Evolutionary conservation across 768 basidiomycete genomes (phyloP).

Genomic region (Collybia nuda): DNA sequence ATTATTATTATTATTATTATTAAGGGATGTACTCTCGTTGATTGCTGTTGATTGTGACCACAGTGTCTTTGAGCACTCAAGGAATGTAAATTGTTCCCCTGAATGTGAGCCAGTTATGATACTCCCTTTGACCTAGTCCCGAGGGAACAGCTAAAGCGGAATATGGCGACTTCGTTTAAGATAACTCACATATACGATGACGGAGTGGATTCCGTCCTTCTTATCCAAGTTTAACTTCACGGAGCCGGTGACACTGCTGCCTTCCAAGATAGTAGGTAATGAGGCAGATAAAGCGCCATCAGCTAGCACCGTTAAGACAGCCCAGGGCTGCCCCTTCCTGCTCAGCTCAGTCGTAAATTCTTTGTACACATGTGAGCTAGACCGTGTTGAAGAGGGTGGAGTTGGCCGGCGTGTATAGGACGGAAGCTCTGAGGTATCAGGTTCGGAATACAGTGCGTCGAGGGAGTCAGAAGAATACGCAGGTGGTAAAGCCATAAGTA

Average conservation of each 20-base stretch:
- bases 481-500: no score
- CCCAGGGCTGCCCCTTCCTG: conserved; percentile 39
- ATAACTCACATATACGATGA: conserved; percentile 45
- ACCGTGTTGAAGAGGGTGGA: conserved; percentile 31
- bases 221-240: conserved; percentile 33
- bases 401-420: conserved; percentile 49
- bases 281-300: conserved; percentile 35
- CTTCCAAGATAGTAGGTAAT: conserved; percentile 34
- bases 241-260: conserved; percentile 29
- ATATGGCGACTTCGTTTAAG: no score
- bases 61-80: conserved; percentile 30
- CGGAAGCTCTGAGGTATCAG: conserved; percentile 33
- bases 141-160: background rate
- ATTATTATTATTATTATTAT: conserved; percentile 8
- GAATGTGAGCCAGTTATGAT: conserved; percentile 37
- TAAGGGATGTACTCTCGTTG: conserved; percentile 16
- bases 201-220: conserved; percentile 44
- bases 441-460: background rate
- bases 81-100: conserved; percentile 30
- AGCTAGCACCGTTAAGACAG: conserved; percentile 45
- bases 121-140: conserved; percentile 31
- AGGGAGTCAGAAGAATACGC: no score
- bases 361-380: no score
- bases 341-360: conserved; percentile 26
- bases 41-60: conserved; percentile 38